Evolutionary conservation across 345 rosid genomes (phyloP), one percentile per base, ranked within the genome.

Genomic region (Gossypium bickii): DNA sequence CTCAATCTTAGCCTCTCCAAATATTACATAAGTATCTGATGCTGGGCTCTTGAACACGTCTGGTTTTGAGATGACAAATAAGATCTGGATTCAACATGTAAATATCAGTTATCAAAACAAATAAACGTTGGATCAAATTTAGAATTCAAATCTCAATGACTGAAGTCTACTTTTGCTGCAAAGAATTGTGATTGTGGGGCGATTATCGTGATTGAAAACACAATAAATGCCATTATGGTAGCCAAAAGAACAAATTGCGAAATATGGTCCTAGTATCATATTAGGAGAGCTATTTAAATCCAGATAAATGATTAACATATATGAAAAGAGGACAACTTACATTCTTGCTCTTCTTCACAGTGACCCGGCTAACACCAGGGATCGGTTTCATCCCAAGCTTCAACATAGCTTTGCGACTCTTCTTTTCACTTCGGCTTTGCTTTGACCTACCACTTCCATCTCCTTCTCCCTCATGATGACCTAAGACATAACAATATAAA

Each of bases 1-100:
- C 81, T 92, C 97, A 2, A 92, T 90, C 93, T 92, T 92, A 0
- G 97, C 96, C 81, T 92, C 97, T 1, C 97, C 97, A 61, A 92
- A 92, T 53, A 90, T 77, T 49, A 90, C 90, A 34, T 90, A 92
- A 0, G 96, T 92, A 70, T 92, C 94, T 9, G 97, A 90, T 56
- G 91, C 81, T 57, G 97, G 94, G 76, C 96, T 92, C 86, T 92
- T 90, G 87, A 89, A 92, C 61, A 92, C 96, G 80, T 92, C 97
- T 15, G 94, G 96, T 82, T 89, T 92, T 13, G 96, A 90, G 76
- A 92, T 89, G 61, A 92, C 92, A 65, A 92, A 92, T 79, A 92
- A 68, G 68, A 90, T 87, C 96, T 92, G 85, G 29, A 58, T 61
- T 76, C 1, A 51, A 49, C 1, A 59, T 25, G 0, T 1, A 64